A percentile compares a stretch with the other conserved stretches of the same genome.
phyloP scores from a whole-genome alignment of 768 basidiomycete genomes.

The Mycena floridula region DNA sequence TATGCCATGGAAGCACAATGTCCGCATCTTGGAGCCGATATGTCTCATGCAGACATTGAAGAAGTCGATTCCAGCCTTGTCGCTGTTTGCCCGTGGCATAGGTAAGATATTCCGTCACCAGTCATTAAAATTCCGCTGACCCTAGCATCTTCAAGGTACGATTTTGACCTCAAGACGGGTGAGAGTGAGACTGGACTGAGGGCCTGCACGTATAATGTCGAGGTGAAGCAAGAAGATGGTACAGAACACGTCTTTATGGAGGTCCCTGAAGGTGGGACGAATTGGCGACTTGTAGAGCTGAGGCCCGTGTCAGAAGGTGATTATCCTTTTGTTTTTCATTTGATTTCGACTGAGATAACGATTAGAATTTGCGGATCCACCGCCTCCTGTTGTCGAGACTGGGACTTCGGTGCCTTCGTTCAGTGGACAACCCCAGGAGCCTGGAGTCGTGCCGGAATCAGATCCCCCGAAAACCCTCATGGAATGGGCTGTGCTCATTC shows the following conservation, averaged over 20 bases:
- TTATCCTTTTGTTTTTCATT: neutral
- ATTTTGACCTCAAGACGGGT: conserved; percentile 67
- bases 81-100: conserved; percentile 74
- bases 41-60: conserved; percentile 79
- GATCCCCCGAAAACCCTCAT: conserved; percentile 62
- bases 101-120: conserved; percentile 29
- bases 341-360: neutral
- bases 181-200: conserved; percentile 62
- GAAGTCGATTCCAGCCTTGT: conserved; percentile 47
- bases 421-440: conserved; percentile 30
- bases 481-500: conserved; percentile 73
- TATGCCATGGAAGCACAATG: conserved; percentile 80
- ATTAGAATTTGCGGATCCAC: conserved; percentile 62
- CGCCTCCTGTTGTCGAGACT: conserved; percentile 14
- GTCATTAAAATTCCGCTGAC: neutral
- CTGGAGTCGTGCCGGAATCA: conserved; percentile 37
- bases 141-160: conserved; percentile 40
- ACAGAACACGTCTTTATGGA: conserved; percentile 52
- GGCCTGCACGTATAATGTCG: conserved; percentile 62
- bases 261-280: conserved; percentile 41
- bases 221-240: conserved; percentile 38
- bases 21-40: conserved; percentile 75
- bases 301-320: conserved; percentile 70
- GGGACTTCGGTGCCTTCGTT: neutral
- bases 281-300: conserved; percentile 63